phyloP scores from a whole-genome alignment of 805 yeast genomes.

The Millerago galiae region DNA sequence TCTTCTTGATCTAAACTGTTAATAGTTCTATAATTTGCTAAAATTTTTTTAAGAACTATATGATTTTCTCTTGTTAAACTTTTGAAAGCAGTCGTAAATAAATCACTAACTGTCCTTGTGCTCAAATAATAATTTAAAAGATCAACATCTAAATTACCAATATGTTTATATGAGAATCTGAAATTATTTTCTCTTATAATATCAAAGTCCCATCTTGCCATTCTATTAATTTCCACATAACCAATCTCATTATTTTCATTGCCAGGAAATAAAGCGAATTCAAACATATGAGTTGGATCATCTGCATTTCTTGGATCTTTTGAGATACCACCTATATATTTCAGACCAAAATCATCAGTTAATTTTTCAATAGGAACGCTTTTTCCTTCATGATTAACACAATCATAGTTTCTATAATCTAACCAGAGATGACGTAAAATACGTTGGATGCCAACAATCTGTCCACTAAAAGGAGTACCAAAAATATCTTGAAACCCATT shows the following conservation, averaged over 20 bases:
- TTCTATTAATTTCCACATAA: constrained; percentile 2
- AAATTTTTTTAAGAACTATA: too few relatives aligned
- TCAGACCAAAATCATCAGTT: neutral
- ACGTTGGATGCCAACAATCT: neutral
- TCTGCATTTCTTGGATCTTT: neutral
- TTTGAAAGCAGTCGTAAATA: neutral
- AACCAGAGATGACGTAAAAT: neutral
- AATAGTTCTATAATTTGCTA: neutral
- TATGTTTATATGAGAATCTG: constrained; percentile 5
- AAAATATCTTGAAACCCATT: constrained; percentile 4
- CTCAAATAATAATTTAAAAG: constrained; percentile 3
- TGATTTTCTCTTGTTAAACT: neutral
- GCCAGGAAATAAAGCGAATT: constrained; percentile 7
- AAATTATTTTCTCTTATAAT: neutral
- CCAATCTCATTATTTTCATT: constrained; percentile 5
- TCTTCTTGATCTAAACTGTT: neutral
- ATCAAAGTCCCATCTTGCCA: constrained; percentile 1
- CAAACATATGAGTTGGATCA: constrained; percentile 1
- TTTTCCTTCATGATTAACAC: neutral
- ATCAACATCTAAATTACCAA: constrained; percentile 6
- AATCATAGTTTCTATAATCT: neutral
- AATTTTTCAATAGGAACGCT: neutral
- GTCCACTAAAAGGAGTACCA: neutral
- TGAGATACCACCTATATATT: constrained; percentile 1
- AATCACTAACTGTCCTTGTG: neutral